Evolutionary conservation across 345 rosid species (phyloP), one percentile per base, ranked within the genome.

Genomic region (Eutrema japonicum): DNA sequence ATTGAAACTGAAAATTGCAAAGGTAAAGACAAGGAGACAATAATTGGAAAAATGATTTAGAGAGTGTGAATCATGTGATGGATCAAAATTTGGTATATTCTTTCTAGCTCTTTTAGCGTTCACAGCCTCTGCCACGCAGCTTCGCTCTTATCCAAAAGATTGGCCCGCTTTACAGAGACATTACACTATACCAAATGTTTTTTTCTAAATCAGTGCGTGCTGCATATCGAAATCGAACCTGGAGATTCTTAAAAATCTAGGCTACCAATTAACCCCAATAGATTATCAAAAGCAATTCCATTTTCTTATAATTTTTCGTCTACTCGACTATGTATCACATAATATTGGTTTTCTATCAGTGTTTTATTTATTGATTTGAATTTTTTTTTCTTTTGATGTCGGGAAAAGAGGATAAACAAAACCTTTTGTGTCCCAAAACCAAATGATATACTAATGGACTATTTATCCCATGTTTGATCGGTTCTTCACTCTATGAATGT

Each of bases 71-170:
- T 36, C 50, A 56, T 56, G 42, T 74, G 66, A 30, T 27, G 73
- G 71, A 74, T 66, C 68, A 33, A 57, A 49, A 6, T 48, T 48
- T 2, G 58, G 78, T 49, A 74, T 57, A 74, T 66, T 48, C 72
- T 32, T 5, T 30, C 10, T 6, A 66, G 33, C 66, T 40, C 66
- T 16, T 58, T 59, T 48, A 48, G 61, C 49, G 72, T 40, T 32
- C 45, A 66, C 54, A 58, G 68, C 37, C 53, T 65, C n/a, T 27
- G 66, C 59, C 66, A 43, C 55, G 30, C 12, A 64, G 48, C 46
- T 36, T 36, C 42, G 13, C 30, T 66, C 67, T 66, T 58, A 66
- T 74, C 78, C 53, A 49, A 18, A 41, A 22, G 32, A 50, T 50
- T 74, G 53, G 61, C 52, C 51, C 36, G 10, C 36, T 54, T 18